Base-by-base conservation (phyloP, 352 stramenopile species). In the Globisporangium nagaii region DNA sequence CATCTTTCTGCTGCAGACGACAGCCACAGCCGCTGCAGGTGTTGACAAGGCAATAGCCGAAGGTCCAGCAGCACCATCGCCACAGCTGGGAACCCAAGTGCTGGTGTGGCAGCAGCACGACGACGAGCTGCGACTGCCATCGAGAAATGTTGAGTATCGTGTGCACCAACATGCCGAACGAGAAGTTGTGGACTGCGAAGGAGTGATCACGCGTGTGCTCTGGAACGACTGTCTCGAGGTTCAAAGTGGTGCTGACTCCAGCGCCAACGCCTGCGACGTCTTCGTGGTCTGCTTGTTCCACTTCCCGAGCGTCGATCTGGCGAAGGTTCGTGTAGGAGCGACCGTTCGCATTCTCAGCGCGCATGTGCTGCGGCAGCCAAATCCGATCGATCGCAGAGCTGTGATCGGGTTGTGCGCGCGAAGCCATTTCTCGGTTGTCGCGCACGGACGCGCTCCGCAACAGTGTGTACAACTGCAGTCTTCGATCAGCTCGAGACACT, bases 1-100 rank as follows among this genome's bases (percentile, higher is more conserved):
- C 0, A 63, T 82, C 40, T 84, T 87, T 56, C 60, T 91, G 41
- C 70, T 91, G 11, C 75, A 88, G 62, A 60, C 65, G 24, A 75
- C 67, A 19, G 32, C 41, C 27, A n/a, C 53, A 17, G 30, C 37
- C 22, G n/a, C 13, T 8, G 39, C 30, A 13, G 12, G 49, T 8
- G 31, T 30, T 3, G 31, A 24, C 5, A 13, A 53, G 27, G 5
- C 19, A 10, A 35, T 8, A 12, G 13, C 12, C 15, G 32, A 53
- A 6, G 27, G 34, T 4, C 15, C 6, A 28, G 8, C 54, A n/a
- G 10, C 20, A 11, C n/a, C n/a, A n/a, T n/a, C n/a, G n/a, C 17
- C 30, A 3, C 34, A 31, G 7, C 51, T 63, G 12, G 9, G 52
- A 4, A 70, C 69, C 2, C 47, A 49, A 20, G 67, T 82, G 12